Conservation (phyloP, 345 rosid genomes). For the Syzygium aqueum region DNA sequence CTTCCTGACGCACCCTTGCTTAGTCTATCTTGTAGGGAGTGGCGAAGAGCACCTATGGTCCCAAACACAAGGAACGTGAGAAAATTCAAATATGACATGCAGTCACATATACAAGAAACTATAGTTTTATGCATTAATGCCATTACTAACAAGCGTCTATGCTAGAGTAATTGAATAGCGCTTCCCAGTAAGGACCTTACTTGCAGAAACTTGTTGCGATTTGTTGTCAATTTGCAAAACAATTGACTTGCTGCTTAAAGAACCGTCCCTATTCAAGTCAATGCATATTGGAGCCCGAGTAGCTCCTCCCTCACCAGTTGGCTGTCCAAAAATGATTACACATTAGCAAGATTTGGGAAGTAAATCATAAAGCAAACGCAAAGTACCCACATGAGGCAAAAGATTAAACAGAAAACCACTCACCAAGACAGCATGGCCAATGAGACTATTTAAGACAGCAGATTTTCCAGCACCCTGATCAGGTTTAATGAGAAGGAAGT, state of each 20-base stretch:
- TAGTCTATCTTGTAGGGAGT: conserved; percentile 88
- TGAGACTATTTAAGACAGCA: conserved; percentile 83
- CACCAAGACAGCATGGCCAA: conserved; percentile 89
- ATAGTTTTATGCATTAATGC: not conserved
- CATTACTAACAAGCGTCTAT: not conserved
- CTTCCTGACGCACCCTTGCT: conserved; percentile 77
- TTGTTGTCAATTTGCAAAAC: conserved; percentile 83
- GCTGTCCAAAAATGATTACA: conserved; percentile 29
- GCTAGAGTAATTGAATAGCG: not conserved
- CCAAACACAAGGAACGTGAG: not conserved
- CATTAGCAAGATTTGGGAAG: not conserved
- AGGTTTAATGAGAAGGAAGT: not conserved
- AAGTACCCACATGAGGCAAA: not conserved
- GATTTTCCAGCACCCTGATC: conserved; percentile 92
- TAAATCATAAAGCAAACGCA: not conserved
- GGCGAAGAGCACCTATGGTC: conserved; percentile 73
- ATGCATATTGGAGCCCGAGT: conserved; percentile 88
- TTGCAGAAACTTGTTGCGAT: conserved; percentile 88
- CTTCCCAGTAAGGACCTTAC: conserved; percentile 20
- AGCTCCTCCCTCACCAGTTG: conserved; percentile 97
- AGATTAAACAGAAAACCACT: conserved; percentile 14
- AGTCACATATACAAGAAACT: not conserved
- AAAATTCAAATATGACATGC: not conserved
- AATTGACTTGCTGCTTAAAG: conserved; percentile 75
- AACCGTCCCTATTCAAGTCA: conserved; percentile 59